Conservation (phyloP, 2,329 filamentous ascomycete species). For the Ophiobolus disseminans region DNA sequence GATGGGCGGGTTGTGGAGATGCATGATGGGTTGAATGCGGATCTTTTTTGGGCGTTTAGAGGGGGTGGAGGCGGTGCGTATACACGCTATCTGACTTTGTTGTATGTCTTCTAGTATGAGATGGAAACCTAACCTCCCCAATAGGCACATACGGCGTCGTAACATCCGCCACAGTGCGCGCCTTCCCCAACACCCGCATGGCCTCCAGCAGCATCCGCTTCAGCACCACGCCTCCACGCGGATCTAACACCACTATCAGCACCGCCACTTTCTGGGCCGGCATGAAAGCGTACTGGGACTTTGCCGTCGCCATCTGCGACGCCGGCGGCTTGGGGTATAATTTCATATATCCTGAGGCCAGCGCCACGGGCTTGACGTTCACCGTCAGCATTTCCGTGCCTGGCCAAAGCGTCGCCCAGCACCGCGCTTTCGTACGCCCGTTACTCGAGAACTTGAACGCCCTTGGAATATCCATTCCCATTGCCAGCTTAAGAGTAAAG, state of each 20-base stretch:
- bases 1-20: constrained; percentile 28
- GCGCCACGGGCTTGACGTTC: constrained; percentile 26
- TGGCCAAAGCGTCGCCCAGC: constrained; percentile 15
- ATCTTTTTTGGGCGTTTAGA: constrained; percentile 38
- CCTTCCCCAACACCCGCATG: constrained; percentile 20
- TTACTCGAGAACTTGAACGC: constrained; percentile 25
- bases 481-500: constrained; percentile 17
- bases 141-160: constrained; percentile 37
- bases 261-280: constrained; percentile 36
- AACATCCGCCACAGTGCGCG: constrained; percentile 47
- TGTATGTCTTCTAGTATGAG: neutral
- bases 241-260: constrained; percentile 16
- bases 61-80: constrained; percentile 38
- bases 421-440: constrained; percentile 23
- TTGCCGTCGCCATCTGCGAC: constrained; percentile 22
- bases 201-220: constrained; percentile 25
- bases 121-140: neutral
- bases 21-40: constrained; percentile 18
- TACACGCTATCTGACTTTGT: neutral
- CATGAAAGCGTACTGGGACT: constrained; percentile 28
- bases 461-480: constrained; percentile 24
- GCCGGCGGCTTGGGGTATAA: constrained; percentile 35
- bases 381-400: constrained; percentile 28
- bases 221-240: constrained; percentile 21
- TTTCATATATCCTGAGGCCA: constrained; percentile 28